A percentile compares a stretch with the other conserved stretches of the same genome.
phyloP scores from a whole-genome alignment of 2,329 filamentous ascomycete genomes.

The Calycina herbarum region DNA sequence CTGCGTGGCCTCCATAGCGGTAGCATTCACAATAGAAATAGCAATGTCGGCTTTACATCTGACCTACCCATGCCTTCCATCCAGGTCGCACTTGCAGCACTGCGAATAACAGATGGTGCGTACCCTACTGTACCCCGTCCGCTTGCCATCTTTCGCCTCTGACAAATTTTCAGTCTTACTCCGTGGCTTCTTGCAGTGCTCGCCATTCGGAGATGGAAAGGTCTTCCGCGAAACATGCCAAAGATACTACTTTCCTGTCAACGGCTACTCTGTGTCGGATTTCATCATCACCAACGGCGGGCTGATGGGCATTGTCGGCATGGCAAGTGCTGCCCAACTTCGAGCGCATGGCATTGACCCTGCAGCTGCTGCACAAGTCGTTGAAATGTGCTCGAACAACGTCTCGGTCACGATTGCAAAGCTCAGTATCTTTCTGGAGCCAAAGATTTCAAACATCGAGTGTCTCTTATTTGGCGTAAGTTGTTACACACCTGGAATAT shows the following conservation, averaged over 20 bases:
- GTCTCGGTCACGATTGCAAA: not conserved
- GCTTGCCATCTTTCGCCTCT: too few species aligned
- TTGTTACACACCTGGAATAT: not conserved
- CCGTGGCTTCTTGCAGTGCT: not conserved
- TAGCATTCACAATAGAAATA: not conserved
- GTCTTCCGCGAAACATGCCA: slow-evolving; percentile 13
- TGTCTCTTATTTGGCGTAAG: too few species aligned
- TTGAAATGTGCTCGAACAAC: slow-evolving; percentile 16
- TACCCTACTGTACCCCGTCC: too few species aligned
- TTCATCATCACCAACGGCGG: slow-evolving; percentile 11
- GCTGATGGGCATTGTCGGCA: too few species aligned
- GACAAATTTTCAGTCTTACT: not conserved
- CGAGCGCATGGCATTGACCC: too few species aligned
- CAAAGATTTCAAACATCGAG: not conserved
- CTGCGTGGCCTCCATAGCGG: too few species aligned
- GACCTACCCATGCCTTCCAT: too few species aligned
- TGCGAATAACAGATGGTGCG: too few species aligned
- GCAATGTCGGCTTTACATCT: slow-evolving; percentile 1
- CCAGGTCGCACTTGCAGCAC: too few species aligned
- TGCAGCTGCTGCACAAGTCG: too few species aligned
- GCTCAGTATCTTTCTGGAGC: not conserved
- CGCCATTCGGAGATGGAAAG: slow-evolving; percentile 9
- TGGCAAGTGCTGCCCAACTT: too few species aligned
- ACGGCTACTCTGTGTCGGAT: slow-evolving; percentile 18
- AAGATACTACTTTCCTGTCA: slow-evolving; percentile 16